phyloP scores from a whole-genome alignment of 768 basidiomycete genomes.

The Podaxis sp. region DNA sequence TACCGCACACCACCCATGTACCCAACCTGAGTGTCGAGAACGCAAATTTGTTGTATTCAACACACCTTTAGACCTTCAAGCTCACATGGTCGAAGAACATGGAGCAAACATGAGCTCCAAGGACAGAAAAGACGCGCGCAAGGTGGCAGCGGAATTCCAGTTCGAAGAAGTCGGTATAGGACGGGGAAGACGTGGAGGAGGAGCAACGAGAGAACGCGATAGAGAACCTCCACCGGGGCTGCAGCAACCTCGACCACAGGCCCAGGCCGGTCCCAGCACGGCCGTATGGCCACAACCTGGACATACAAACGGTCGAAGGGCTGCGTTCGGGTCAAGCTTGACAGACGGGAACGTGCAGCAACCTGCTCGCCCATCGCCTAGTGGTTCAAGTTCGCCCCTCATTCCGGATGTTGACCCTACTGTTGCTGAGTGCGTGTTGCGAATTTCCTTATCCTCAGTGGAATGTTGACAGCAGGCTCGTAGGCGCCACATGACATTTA shows the following conservation, averaged over 20 bases:
- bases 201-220: slow-evolving; percentile 45
- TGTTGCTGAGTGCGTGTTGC: slow-evolving; percentile 47
- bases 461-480: not conserved
- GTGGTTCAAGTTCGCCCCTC: slow-evolving; percentile 40
- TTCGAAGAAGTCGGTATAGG: slow-evolving; percentile 43
- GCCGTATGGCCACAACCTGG: slow-evolving; percentile 11
- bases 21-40: slow-evolving; percentile 67
- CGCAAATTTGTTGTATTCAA: slow-evolving; percentile 96
- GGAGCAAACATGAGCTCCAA: slow-evolving; percentile 70
- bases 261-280: not conserved
- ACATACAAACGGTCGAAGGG: slow-evolving; percentile 48
- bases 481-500: slow-evolving; percentile 69
- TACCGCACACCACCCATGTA: slow-evolving; percentile 76
- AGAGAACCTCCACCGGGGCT: slow-evolving; percentile 47
- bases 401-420: slow-evolving; percentile 47
- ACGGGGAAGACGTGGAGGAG: slow-evolving; percentile 39
- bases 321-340: slow-evolving; percentile 61
- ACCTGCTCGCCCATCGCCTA: slow-evolving; percentile 26
- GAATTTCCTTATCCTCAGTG: not conserved
- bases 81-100: slow-evolving; percentile 86
- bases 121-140: slow-evolving; percentile 66
- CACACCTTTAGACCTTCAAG: slow-evolving; percentile 84
- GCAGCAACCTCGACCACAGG: slow-evolving; percentile 23
- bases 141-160: slow-evolving; percentile 72
- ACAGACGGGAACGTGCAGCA: slow-evolving; percentile 34